Conservation (phyloP, 495 filamentous ascomycete species). For the Xylaria cubensis region DNA sequence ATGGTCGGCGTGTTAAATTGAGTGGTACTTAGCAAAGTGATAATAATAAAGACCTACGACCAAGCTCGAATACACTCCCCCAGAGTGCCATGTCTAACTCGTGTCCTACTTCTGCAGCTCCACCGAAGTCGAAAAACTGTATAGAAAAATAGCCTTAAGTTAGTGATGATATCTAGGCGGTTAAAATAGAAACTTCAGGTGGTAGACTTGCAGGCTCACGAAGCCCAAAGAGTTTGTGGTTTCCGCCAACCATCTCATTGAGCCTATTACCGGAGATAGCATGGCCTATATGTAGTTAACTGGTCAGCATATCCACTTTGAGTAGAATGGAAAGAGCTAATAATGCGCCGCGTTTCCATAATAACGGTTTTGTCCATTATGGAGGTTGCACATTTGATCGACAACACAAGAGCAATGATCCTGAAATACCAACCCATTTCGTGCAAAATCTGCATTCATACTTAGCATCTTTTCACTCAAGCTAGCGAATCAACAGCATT, state of each 20-base stretch:
- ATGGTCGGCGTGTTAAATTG: background rate
- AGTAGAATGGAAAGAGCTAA: background rate
- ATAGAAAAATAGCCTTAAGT: background rate
- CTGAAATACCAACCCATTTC: conserved; percentile 12
- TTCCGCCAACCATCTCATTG: background rate
- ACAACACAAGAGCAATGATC: background rate
- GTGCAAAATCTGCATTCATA: conserved; percentile 10
- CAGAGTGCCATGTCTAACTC: background rate
- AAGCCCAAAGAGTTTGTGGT: fast-evolving
- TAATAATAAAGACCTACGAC: background rate
- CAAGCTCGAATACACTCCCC: background rate
- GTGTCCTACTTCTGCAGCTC: conserved; percentile 6
- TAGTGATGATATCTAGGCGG: background rate
- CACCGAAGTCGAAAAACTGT: conserved; percentile 5
- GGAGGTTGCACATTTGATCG: background rate
- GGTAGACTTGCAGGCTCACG: conserved; percentile 9
- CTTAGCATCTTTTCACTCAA: background rate
- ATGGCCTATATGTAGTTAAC: background rate
- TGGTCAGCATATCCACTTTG: background rate
- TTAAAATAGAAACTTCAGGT: background rate
- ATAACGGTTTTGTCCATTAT: background rate
- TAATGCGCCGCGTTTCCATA: background rate
- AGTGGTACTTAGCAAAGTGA: background rate
- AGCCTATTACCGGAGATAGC: background rate
- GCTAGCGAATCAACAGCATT: background rate